Conservation (phyloP, 1,284 basidiomycete species). For the Mycena citricolor region DNA sequence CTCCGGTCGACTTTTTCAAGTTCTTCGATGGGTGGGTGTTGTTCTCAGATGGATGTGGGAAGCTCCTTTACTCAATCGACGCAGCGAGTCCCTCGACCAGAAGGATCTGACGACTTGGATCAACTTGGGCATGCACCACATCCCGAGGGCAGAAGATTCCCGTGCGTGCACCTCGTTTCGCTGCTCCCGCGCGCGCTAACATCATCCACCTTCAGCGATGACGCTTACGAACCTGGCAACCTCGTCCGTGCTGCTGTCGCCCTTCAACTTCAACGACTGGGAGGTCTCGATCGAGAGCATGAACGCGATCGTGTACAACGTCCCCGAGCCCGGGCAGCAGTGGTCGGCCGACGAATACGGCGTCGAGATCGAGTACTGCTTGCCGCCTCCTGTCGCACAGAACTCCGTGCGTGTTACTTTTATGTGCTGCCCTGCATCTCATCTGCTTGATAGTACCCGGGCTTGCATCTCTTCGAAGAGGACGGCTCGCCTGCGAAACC, state of each 20-base stretch:
- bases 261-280: conserved; percentile 65
- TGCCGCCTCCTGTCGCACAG: conserved; percentile 32
- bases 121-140: conserved; percentile 64
- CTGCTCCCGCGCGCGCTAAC: conserved; percentile 47
- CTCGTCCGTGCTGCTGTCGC: conserved; percentile 58
- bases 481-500: conserved; percentile 17
- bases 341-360: conserved; percentile 54
- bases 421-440: background rate
- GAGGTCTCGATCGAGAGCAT: conserved; percentile 57
- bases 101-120: conserved; percentile 64
- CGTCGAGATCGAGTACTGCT: conserved; percentile 46
- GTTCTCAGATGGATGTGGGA: too few species aligned
- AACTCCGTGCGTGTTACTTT: conserved; percentile 11
- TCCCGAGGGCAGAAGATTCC: conserved; percentile 1
- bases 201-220: conserved; percentile 11
- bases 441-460: conserved; percentile 14
- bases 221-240: conserved; percentile 51
- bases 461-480: conserved; percentile 17
- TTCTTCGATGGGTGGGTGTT: conserved; percentile 51
- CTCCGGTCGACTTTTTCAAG: conserved; percentile 59
- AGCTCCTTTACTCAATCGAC: too few species aligned
- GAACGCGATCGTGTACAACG: conserved; percentile 53
- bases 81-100: conserved; percentile 54
- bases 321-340: conserved; percentile 40
- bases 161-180: conserved; percentile 3